These are phyloP conservation scores for Athelia sp. DNA, from an alignment of 1,284 basidiomycete genomes.

Conservation along the genomic window DNA sequence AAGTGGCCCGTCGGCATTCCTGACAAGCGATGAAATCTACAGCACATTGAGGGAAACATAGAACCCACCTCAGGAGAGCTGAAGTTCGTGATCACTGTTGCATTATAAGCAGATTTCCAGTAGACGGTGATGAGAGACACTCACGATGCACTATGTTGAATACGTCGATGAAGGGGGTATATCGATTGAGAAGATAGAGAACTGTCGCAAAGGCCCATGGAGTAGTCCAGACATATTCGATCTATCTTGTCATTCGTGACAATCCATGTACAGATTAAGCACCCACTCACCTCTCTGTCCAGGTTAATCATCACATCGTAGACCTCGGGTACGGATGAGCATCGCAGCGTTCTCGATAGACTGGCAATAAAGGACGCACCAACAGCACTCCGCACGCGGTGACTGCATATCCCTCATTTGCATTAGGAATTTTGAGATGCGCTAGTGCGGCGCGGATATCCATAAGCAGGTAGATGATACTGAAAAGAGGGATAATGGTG, in stretches of 20 bases:
- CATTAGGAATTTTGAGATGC: too few relatives aligned
- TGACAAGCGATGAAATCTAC: slow-evolving; percentile 7
- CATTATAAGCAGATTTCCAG: neutral
- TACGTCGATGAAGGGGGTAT: slow-evolving; percentile 36
- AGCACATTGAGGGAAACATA: neutral
- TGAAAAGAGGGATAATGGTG: too few relatives aligned
- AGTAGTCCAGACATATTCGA: slow-evolving; percentile 32
- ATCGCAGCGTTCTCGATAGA: too few relatives aligned
- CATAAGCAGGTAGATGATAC: too few relatives aligned
- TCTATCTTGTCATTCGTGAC: slow-evolving; percentile 16
- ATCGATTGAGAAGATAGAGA: slow-evolving; percentile 35
- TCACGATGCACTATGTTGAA: slow-evolving; percentile 29
- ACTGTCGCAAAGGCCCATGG: slow-evolving; percentile 28
- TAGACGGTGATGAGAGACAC: slow-evolving; percentile 9
- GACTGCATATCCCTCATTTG: too few relatives aligned
- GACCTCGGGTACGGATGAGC: slow-evolving; percentile 21
- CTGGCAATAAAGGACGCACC: too few relatives aligned
- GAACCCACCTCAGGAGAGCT: slow-evolving; percentile 22
- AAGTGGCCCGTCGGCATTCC: slow-evolving; percentile 23
- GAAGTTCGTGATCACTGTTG: slow-evolving; percentile 22
- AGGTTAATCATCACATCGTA: slow-evolving; percentile 35
- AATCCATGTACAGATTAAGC: neutral
- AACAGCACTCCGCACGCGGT: too few relatives aligned
- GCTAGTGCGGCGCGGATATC: too few relatives aligned
- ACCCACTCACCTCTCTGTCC: slow-evolving; percentile 31